A percentile compares a stretch with the other conserved stretches of the same genome.
These are phyloP conservation scores for Zarea fungicola DNA, from an alignment of 2,329 filamentous ascomycete genomes.

Conservation along the genomic window DNA sequence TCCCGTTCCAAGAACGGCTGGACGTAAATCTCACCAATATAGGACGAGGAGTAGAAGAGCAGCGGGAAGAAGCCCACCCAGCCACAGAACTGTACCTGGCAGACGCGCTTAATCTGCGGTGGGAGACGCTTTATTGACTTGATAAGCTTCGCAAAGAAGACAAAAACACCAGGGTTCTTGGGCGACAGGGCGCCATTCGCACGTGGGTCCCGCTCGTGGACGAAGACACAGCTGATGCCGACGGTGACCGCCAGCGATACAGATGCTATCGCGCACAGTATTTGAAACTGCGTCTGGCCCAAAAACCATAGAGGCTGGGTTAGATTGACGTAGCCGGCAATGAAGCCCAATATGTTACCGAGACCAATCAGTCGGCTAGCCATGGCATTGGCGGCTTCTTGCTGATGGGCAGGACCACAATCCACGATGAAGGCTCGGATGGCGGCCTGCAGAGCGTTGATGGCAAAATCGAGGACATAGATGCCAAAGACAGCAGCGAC, in stretches of 20 bases:
- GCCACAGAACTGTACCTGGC: slow-evolving; percentile 74
- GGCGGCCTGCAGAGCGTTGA: slow-evolving; percentile 94
- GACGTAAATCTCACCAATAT: slow-evolving; percentile 87
- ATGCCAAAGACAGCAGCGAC: slow-evolving; percentile 78
- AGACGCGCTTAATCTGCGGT: slow-evolving; percentile 76
- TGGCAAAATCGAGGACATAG: slow-evolving; percentile 87
- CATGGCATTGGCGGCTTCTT: slow-evolving; percentile 92
- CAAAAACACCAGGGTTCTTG: slow-evolving; percentile 59
- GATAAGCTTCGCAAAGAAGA: slow-evolving; percentile 76
- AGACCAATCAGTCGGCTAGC: slow-evolving; percentile 79
- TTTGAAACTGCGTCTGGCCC: slow-evolving; percentile 86
- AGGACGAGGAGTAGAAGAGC: slow-evolving; percentile 91
- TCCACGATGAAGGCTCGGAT: slow-evolving; percentile 92
- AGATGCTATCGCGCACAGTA: slow-evolving; percentile 80
- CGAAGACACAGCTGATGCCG: slow-evolving; percentile 59
- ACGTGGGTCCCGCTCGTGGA: slow-evolving; percentile 76
- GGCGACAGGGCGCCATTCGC: slow-evolving; percentile 59
- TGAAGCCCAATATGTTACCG: slow-evolving; percentile 86
- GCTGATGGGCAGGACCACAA: slow-evolving; percentile 85
- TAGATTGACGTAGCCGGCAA: slow-evolving; percentile 79
- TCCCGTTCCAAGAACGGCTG: slow-evolving; percentile 74
- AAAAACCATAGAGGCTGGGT: slow-evolving; percentile 71
- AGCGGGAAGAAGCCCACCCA: slow-evolving; percentile 97
- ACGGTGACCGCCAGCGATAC: slow-evolving; percentile 67
- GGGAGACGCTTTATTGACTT: slow-evolving; percentile 73